Evolutionary conservation across 176 grass and related monocot genomes (phyloP).

Genomic region (Oryza meridionalis): DNA sequence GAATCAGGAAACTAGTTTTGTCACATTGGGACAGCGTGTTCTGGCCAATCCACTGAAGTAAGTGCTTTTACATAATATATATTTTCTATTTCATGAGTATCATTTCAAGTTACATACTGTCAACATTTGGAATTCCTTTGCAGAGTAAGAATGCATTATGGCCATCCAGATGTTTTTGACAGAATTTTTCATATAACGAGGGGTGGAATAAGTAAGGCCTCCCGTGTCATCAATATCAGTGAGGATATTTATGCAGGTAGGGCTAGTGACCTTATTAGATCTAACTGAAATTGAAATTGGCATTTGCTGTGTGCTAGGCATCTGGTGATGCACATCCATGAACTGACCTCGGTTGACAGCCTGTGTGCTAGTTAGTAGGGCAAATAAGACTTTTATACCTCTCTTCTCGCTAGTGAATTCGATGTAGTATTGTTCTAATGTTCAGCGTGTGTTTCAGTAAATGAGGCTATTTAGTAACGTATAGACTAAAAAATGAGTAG

Average conservation of each 20-base stretch:
- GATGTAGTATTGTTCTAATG: not conserved
- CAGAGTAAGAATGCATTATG: conserved; percentile 97
- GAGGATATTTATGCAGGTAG: conserved; percentile 97
- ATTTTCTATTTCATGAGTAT: not conserved
- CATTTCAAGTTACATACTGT: conserved; percentile 11
- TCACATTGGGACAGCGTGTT: conserved; percentile 93
- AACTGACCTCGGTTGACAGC: not conserved
- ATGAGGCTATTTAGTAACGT: conserved; percentile 4
- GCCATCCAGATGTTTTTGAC: conserved; percentile 98
- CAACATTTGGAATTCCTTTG: conserved; percentile 14
- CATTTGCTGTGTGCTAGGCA: not conserved
- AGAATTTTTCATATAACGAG: conserved; percentile 98
- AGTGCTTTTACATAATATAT: conserved; percentile 33
- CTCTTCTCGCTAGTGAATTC: not conserved
- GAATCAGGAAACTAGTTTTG: conserved; percentile 94
- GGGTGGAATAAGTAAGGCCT: conserved; percentile 95
- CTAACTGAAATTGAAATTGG: no score
- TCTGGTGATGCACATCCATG: not conserved
- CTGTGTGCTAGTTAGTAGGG: not conserved
- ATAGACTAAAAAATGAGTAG: not conserved
- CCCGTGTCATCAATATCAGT: conserved; percentile 88
- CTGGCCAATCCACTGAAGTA: conserved; percentile 92
- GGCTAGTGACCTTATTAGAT: conserved; percentile 27
- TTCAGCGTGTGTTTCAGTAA: not conserved
- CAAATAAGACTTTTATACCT: not conserved